Conservation (phyloP, 331 rosid genomes). For the Prunus yedoensis region DNA sequence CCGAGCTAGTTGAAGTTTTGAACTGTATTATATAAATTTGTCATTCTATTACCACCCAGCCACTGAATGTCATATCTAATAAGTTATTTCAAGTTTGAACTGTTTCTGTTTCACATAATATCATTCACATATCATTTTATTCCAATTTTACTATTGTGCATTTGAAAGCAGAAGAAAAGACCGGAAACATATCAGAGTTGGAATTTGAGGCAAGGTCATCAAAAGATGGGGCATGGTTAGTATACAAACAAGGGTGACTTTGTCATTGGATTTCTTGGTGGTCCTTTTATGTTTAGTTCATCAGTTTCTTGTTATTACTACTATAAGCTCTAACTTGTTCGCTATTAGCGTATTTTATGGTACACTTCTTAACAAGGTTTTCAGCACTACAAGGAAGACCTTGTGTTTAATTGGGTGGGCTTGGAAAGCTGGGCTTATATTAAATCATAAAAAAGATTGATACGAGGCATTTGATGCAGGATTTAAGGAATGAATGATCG, state of each 20-base stretch:
- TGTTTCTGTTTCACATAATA: background rate
- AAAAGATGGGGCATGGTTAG: conserved; percentile 94
- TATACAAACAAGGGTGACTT: conserved; percentile 11
- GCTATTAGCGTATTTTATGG: background rate
- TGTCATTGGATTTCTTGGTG: background rate
- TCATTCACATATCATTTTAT: background rate
- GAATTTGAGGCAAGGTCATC: conserved; percentile 93
- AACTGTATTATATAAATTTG: background rate
- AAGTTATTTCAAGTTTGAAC: background rate
- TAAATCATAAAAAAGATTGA: background rate
- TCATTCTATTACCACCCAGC: background rate
- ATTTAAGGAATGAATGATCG: background rate
- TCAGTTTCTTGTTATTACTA: background rate
- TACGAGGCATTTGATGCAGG: background rate
- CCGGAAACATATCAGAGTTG: conserved; percentile 50
- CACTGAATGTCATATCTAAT: background rate
- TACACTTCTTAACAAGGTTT: too few relatives aligned
- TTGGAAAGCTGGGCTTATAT: background rate
- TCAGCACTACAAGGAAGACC: background rate
- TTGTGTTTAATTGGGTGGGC: background rate
- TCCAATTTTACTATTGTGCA: background rate
- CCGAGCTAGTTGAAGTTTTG: too few relatives aligned
- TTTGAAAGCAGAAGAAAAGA: conserved; percentile 42
- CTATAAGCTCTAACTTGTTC: background rate
- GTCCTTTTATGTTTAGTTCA: background rate